Conservation (phyloP, 768 basidiomycete genomes). For the Leccinellum luteum region DNA sequence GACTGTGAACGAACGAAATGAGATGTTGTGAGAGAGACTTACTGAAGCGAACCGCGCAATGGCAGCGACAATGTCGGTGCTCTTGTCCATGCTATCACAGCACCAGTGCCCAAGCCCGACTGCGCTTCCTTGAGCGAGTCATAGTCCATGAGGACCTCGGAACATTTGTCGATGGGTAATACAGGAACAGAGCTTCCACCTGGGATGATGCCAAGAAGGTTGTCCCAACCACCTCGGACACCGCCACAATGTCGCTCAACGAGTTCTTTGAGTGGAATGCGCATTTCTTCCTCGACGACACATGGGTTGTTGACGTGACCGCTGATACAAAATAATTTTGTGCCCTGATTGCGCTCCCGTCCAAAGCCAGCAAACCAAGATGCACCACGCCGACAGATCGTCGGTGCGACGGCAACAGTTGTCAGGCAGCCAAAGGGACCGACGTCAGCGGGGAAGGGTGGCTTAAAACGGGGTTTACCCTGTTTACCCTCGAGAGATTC, state of each 20-base stretch:
- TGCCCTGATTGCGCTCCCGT: slow-evolving; percentile 88
- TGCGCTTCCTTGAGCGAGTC: slow-evolving; percentile 96
- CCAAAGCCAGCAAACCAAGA: slow-evolving; percentile 94
- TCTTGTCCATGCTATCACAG: slow-evolving; percentile 98
- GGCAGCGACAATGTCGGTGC: slow-evolving; percentile 89
- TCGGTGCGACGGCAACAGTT: slow-evolving; percentile 96
- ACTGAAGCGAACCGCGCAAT: slow-evolving; percentile 91
- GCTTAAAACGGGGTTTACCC: slow-evolving; percentile 96
- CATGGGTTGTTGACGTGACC: slow-evolving; percentile 99
- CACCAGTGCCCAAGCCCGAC: slow-evolving; percentile 96
- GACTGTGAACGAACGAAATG: slow-evolving; percentile 2
- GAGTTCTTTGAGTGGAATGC: slow-evolving; percentile 89
- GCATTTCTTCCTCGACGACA: slow-evolving; percentile 99
- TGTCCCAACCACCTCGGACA: slow-evolving; percentile 93
- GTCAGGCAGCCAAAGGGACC: slow-evolving; percentile 97
- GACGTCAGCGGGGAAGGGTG: slow-evolving; percentile 98
- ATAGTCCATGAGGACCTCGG: slow-evolving; percentile 95
- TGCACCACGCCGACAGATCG: slow-evolving; percentile 87
- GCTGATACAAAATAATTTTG: slow-evolving; percentile 95
- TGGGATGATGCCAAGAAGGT: slow-evolving; percentile 93
- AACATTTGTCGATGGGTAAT: slow-evolving; percentile 77
- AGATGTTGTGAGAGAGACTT: slow-evolving; percentile 15
- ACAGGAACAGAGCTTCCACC: slow-evolving; percentile 95
- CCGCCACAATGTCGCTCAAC: slow-evolving; percentile 98
- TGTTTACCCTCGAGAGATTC: slow-evolving; percentile 98